A percentile compares a stretch with the other conserved stretches of the same genome.
phyloP scores from a whole-genome alignment of 148 eudicot species.

The Camellia sinensis region DNA sequence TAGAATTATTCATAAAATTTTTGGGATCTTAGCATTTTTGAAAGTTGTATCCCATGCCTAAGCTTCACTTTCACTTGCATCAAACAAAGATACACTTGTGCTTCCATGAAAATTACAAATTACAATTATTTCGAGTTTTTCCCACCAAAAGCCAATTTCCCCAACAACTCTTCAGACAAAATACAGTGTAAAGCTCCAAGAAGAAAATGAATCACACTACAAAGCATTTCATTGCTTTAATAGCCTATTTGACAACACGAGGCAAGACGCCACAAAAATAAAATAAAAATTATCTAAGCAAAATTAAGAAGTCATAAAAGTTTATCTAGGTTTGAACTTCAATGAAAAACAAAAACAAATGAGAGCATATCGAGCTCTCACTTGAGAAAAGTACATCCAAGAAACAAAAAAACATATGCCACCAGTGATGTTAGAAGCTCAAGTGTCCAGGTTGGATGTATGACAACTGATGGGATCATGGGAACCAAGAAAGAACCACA shows the following conservation, averaged over 20 bases:
- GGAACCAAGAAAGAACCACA: slow-evolving; percentile 80
- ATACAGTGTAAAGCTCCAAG: neutral
- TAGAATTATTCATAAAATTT: too few species aligned
- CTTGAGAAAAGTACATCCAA: slow-evolving; percentile 88
- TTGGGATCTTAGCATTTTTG: too few species aligned
- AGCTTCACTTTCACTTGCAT: too few species aligned
- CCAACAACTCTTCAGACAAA: too few species aligned
- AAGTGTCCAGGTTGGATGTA: slow-evolving; percentile 77
- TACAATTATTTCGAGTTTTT: too few species aligned
- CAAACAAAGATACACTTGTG: too few species aligned
- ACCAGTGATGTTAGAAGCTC: slow-evolving; percentile 82
- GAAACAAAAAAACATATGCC: slow-evolving; percentile 62
- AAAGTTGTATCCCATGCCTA: too few species aligned
- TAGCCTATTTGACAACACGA: neutral
- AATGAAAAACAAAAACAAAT: too few species aligned
- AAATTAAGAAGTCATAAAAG: neutral
- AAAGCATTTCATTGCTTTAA: slow-evolving; percentile 4
- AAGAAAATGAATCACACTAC: neutral
- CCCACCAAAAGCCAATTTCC: too few species aligned
- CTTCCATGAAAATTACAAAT: too few species aligned
- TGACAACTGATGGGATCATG: slow-evolving; percentile 54
- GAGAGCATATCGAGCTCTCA: slow-evolving; percentile 22
- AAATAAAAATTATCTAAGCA: neutral
- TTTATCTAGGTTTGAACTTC: neutral
- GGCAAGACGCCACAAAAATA: neutral